These are phyloP conservation scores for Davidsoniella australis DNA, from an alignment of 2,329 filamentous ascomycete genomes.

Conservation along the genomic window DNA sequence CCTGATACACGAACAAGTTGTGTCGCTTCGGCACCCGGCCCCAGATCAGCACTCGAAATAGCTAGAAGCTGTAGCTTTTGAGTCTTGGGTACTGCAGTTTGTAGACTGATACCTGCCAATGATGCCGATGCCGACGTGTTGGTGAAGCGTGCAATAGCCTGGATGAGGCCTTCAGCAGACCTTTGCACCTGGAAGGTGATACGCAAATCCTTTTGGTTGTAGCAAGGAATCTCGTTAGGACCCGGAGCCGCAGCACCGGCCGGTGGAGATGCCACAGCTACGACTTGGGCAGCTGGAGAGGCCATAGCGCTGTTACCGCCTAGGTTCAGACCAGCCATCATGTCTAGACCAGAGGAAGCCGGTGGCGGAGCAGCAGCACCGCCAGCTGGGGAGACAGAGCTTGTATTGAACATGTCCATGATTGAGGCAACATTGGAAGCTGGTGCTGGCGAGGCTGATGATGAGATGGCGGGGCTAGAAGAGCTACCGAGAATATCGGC, in stretches of 20 bases:
- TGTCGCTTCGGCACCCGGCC: slow-evolving; percentile 63
- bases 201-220: slow-evolving; percentile 69
- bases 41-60: slow-evolving; percentile 67
- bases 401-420: slow-evolving; percentile 67
- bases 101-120: slow-evolving; percentile 63
- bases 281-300: slow-evolving; percentile 14
- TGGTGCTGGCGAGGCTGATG: slow-evolving; percentile 29
- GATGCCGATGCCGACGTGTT: slow-evolving; percentile 51
- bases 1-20: slow-evolving; percentile 80
- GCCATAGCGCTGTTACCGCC: slow-evolving; percentile 17
- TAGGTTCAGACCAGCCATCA: slow-evolving; percentile 31
- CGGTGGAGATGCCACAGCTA: slow-evolving; percentile 12
- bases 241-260: slow-evolving; percentile 22
- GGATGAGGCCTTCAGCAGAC: slow-evolving; percentile 60
- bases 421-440: slow-evolving; percentile 51
- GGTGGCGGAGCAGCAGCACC: slow-evolving; percentile 19
- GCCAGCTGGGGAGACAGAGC: slow-evolving; percentile 22
- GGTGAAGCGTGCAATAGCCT: slow-evolving; percentile 68
- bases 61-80: slow-evolving; percentile 86
- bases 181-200: slow-evolving; percentile 74
- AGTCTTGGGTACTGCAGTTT: slow-evolving; percentile 90
- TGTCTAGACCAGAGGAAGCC: slow-evolving; percentile 29
- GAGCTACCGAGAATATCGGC: slow-evolving; percentile 78
- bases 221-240: slow-evolving; percentile 50
- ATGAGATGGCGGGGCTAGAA: slow-evolving; percentile 26